Evolutionary conservation across 345 rosid species (phyloP).

Genomic region (Aethionema arabicum): DNA sequence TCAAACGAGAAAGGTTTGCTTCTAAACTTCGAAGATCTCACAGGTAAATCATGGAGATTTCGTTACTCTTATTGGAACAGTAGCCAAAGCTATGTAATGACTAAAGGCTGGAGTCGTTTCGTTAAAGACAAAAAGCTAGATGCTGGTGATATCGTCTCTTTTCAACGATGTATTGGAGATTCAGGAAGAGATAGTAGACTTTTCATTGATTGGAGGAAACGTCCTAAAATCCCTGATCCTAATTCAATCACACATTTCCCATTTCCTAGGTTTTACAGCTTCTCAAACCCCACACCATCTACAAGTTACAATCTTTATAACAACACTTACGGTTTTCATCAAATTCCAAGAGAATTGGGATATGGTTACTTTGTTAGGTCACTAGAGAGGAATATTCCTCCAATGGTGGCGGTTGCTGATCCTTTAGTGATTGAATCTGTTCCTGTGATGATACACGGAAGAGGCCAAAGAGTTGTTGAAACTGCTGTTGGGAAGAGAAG

Average conservation of each 20-base stretch:
- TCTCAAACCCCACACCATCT: conserved; percentile 33
- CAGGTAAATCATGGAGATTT: conserved; percentile 80
- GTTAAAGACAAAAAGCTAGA: conserved; percentile 94
- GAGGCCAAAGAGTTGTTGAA: conserved; percentile 25
- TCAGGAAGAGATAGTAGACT: conserved; percentile 48
- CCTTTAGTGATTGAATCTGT: conserved; percentile 39
- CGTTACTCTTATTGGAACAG: conserved; percentile 95
- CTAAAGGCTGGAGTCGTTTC: conserved; percentile 95
- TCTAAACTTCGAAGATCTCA: conserved; percentile 77
- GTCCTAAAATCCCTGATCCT: conserved; percentile 53
- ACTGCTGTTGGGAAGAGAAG: conserved; percentile 43
- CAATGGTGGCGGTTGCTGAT: conserved; percentile 12
- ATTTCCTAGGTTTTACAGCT: conserved; percentile 57
- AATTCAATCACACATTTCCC: conserved; percentile 34
- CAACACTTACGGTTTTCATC: conserved; percentile 22
- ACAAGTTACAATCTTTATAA: conserved; percentile 34
- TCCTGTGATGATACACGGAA: conserved; percentile 34
- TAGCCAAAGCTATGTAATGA: conserved; percentile 98
- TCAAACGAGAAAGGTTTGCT: conserved; percentile 71
- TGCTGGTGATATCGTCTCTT: conserved; percentile 90
- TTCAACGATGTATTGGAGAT: conserved; percentile 71
- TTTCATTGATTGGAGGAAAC: conserved; percentile 83
- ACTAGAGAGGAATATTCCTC: conserved; percentile 26
- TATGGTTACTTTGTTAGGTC: conserved; percentile 36
- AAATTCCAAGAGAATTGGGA: conserved; percentile 36